These are phyloP conservation scores for Taphrina flavorubra DNA, from an alignment of 1,139 yeast species.

Conservation along the genomic window DNA sequence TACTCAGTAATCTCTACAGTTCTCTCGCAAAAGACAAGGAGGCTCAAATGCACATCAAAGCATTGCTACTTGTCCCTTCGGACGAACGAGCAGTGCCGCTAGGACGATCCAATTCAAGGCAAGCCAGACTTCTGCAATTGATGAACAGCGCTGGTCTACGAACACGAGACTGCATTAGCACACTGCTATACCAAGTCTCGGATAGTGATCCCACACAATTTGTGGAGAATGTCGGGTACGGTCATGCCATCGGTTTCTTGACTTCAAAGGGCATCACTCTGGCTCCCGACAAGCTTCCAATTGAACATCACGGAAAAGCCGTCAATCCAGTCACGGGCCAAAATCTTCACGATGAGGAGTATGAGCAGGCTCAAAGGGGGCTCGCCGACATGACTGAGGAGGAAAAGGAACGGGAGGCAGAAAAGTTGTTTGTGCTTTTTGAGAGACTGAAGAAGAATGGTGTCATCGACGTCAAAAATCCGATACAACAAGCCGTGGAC, in stretches of 20 bases:
- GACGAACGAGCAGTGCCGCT: conserved; percentile 45
- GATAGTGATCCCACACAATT: conserved; percentile 45
- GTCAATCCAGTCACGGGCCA: conserved; percentile 52
- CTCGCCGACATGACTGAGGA: conserved; percentile 56
- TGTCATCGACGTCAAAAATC: conserved; percentile 57
- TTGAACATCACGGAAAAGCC: conserved; percentile 16
- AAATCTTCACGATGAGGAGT: conserved; percentile 43
- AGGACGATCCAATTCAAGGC: conserved; percentile 42
- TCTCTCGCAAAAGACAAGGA: not conserved
- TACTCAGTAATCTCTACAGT: conserved; percentile 21
- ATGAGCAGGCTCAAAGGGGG: conserved; percentile 31
- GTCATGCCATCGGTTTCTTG: conserved; percentile 50
- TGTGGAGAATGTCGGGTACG: conserved; percentile 50
- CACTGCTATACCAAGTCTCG: conserved; percentile 44
- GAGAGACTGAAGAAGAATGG: conserved; percentile 57
- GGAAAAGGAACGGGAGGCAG: conserved; percentile 63
- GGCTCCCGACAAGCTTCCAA: conserved; percentile 42
- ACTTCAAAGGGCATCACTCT: conserved; percentile 48
- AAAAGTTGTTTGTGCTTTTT: conserved; percentile 59
- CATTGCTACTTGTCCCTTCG: conserved; percentile 35
- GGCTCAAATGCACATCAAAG: conserved; percentile 28
- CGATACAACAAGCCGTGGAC: conserved; percentile 49
- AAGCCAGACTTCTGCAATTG: conserved; percentile 42
- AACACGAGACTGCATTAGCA: conserved; percentile 41
- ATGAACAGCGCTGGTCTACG: conserved; percentile 32